Conservation (phyloP, 2,329 filamentous ascomycete species). For the Aureobasidium sp. region DNA sequence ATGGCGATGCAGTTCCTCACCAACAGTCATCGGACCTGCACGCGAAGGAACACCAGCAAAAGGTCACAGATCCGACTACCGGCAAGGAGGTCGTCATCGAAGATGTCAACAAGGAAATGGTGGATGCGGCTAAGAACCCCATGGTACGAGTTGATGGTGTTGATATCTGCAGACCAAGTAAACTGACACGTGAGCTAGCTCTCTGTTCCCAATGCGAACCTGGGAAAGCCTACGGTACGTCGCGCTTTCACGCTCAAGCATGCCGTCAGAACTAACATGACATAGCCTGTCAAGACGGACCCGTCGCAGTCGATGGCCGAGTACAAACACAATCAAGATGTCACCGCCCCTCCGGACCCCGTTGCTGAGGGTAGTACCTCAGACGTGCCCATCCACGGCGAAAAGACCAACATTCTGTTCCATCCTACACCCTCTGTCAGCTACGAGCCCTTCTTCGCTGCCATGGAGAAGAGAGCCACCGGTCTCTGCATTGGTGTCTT, state of each 20-base stretch:
- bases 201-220: constrained; percentile 82
- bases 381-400: constrained; percentile 90
- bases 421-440: constrained; percentile 86
- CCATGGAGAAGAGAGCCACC: constrained; percentile 68
- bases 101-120: constrained; percentile 64
- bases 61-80: constrained; percentile 81
- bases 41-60: constrained; percentile 45
- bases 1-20: constrained; percentile 39
- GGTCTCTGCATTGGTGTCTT: constrained; percentile 65
- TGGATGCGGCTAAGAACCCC: constrained; percentile 66
- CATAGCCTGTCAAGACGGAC: constrained; percentile 60
- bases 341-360: constrained; percentile 85
- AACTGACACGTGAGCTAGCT: constrained; percentile 43
- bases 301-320: constrained; percentile 65
- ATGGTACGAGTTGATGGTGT: constrained; percentile 39
- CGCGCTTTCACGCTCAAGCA: neutral
- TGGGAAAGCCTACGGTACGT: constrained; percentile 62
- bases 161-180: neutral
- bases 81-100: constrained; percentile 81
- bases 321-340: constrained; percentile 78
- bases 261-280: neutral
- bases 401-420: constrained; percentile 94
- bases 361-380: constrained; percentile 74
- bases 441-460: constrained; percentile 79
- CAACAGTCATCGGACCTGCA: constrained; percentile 34